A percentile compares a stretch with the other conserved stretches of the same genome.
Evolutionary conservation across 495 filamentous ascomycete species (phyloP).

Genomic region (Recurvomyces mirabilis): DNA sequence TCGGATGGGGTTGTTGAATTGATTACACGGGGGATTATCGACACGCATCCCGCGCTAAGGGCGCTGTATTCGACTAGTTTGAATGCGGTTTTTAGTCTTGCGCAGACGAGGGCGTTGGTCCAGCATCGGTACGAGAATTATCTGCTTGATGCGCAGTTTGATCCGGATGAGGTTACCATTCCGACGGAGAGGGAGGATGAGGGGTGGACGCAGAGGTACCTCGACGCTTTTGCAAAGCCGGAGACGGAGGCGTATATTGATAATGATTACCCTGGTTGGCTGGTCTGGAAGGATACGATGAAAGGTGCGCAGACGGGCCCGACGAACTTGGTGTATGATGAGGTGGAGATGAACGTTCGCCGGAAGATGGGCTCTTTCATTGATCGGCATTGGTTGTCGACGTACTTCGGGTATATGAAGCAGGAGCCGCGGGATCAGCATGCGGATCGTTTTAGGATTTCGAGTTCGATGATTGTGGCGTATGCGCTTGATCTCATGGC

Average conservation of each 20-base stretch:
- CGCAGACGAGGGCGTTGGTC: conserved; percentile 79
- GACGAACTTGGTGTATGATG: conserved; percentile 68
- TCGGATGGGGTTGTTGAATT: conserved; percentile 71
- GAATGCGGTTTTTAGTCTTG: conserved; percentile 64
- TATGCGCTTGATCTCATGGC: conserved; percentile 82
- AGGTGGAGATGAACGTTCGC: conserved; percentile 63
- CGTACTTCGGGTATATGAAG: conserved; percentile 85
- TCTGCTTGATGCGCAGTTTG: conserved; percentile 60
- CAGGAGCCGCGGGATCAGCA: conserved; percentile 83
- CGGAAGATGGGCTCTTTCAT: conserved; percentile 70
- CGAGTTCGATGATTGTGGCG: conserved; percentile 71
- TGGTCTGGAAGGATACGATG: conserved; percentile 87
- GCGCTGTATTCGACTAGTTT: conserved; percentile 70
- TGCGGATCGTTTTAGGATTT: conserved; percentile 79
- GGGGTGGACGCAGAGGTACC: conserved; percentile 63
- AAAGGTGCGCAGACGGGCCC: conserved; percentile 62
- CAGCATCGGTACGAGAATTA: conserved; percentile 76
- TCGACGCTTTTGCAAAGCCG: conserved; percentile 65
- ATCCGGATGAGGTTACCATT: conserved; percentile 64
- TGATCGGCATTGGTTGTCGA: conserved; percentile 72
- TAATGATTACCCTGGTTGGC: conserved; percentile 85
- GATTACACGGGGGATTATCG: conserved; percentile 72
- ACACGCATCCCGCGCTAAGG: conserved; percentile 78
- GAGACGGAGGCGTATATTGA: conserved; percentile 85
- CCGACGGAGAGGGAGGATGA: conserved; percentile 60